These are phyloP conservation scores for Erigeron canadensis DNA, from an alignment of 129 eudicot genomes.

Conservation along the genomic window DNA sequence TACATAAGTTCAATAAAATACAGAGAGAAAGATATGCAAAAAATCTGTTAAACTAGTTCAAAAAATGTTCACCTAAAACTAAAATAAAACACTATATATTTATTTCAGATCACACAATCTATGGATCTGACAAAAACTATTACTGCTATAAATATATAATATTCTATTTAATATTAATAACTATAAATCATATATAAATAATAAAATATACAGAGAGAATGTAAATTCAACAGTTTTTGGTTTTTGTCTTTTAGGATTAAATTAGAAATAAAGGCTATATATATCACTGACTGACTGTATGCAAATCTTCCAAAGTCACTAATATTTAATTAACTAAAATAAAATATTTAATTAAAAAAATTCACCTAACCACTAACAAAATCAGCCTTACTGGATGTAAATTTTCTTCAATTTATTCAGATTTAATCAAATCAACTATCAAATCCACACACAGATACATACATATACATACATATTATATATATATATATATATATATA, in stretches of 20 bases:
- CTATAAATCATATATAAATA: neutral
- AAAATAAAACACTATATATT: neutral
- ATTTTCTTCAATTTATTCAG: neutral
- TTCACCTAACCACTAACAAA: conserved; percentile 24
- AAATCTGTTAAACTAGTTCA: too few relatives aligned
- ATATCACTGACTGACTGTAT: conserved; percentile 13
- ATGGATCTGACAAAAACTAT: conserved; percentile 10
- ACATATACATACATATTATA: neutral
- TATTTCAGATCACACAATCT: conserved; percentile 8
- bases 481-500: too few relatives aligned
- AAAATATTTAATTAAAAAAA: neutral
- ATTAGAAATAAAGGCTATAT: conserved; percentile 1
- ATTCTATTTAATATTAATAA: neutral
- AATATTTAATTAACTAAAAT: conserved; percentile 9
- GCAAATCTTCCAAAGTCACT: conserved; percentile 25
- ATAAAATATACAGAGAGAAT: conserved; percentile 10
- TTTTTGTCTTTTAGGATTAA: neutral
- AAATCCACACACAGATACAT: neutral
- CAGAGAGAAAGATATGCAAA: neutral
- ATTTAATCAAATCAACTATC: conserved; percentile 6
- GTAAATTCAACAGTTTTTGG: conserved; percentile 7
- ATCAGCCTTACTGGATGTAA: conserved; percentile 17
- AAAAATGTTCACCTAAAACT: too few relatives aligned
- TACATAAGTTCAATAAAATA: conserved; percentile 1
- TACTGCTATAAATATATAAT: neutral